Base-by-base conservation (phyloP, 176 grass and related monocot species). In the Musa acuminata region DNA sequence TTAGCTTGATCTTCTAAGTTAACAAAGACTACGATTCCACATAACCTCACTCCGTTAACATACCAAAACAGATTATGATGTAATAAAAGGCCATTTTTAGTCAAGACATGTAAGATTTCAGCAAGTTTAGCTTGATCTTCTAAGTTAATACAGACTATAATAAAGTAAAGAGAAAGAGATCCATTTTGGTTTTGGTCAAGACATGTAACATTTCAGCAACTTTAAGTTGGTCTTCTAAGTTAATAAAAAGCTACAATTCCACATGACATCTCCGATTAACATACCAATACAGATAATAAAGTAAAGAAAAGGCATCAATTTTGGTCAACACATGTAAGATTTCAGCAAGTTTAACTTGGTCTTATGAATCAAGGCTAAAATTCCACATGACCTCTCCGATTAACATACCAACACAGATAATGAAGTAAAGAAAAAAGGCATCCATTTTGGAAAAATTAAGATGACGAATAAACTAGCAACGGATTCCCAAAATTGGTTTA, bases 401-500 rank as follows among this genome's bases (percentile, higher is more conserved):
- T 62, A 22, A 19, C 58, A 22, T n/a, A 62, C 58, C n/a, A 62
- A 1, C 1, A 62, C 7, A n/a, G 58, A 2, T 8, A 8, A 62
- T 19, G n/a, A 62, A 62, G 17, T 1, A 43, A 43, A 43, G 35
- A 43, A 43, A 27, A 43, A 43, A 43, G 35, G 4, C 35, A 43
- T 43, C 3, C 35, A 43, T 43, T 43, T 43, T 43, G 35, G 43
- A 16, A 14, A 58, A 17, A 58, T 17, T 19, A 50, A 70, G 43
- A 11, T 1, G 25, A n/a, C 49, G 17, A 11, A 70, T 20, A 48
- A 50, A 19, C 35, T 20, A 70, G 48, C 48, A 11, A 51, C 19
- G 9, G 43, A 70, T 51, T 50, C 43, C 43, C 9, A 50, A 51
- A 70, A 50, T 14, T 20, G n/a, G 1, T 2, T 16, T 74, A 99